Conservation (phyloP, 176 grass and related monocot genomes). For the Oryza australiensis region DNA sequence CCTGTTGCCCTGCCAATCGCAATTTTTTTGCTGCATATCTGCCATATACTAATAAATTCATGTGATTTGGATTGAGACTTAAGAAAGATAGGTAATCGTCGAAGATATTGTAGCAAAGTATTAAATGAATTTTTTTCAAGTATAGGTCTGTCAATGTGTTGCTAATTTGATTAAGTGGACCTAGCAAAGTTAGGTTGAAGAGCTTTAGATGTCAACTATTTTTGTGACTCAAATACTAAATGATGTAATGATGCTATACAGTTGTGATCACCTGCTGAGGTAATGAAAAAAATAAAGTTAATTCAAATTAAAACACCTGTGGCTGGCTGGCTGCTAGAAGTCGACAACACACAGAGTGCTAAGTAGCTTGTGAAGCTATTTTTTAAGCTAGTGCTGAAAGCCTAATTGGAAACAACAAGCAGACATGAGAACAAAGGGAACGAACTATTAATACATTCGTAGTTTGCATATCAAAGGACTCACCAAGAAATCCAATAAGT, state of each 20-base stretch:
- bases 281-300: conserved; percentile 15
- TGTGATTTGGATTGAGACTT: neutral
- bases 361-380: neutral
- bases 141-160: neutral
- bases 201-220: conserved; percentile 1
- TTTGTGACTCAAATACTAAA: neutral
- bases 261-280: neutral
- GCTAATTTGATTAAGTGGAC: conserved; percentile 20
- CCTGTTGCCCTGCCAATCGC: neutral
- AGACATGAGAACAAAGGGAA: neutral
- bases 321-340: neutral
- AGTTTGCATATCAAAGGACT: conserved; percentile 2
- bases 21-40: neutral
- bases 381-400: neutral
- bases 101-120: neutral
- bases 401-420: neutral
- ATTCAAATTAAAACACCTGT: conserved; percentile 13
- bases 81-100: neutral
- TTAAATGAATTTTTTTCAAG: neutral
- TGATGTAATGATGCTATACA: neutral
- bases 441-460: neutral
- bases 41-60: neutral
- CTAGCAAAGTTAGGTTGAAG: neutral
- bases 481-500: conserved; percentile 94
- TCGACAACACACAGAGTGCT: neutral